These are phyloP conservation scores for Acanthamoeba pearcei DNA, from an alignment of 208 protist species.

Conservation along the genomic window DNA sequence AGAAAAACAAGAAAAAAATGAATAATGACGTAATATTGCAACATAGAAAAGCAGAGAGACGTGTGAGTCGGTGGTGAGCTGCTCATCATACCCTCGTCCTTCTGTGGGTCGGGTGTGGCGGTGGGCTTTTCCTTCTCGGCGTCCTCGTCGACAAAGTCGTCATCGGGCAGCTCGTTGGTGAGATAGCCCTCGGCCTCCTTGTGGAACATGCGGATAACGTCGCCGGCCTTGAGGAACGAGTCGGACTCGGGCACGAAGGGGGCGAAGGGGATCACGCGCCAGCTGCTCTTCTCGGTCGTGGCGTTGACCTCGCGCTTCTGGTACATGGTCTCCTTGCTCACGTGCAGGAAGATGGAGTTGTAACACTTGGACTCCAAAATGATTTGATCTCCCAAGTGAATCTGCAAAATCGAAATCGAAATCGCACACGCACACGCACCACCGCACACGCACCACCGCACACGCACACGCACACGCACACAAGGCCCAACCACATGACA, in stretches of 20 bases:
- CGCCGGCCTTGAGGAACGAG: constrained; percentile 63
- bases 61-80: neutral
- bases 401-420: neutral
- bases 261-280: constrained; percentile 66
- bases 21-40: neutral
- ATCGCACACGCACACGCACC: neutral
- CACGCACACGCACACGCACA: no score
- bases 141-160: constrained; percentile 39
- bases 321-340: constrained; percentile 44
- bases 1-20: neutral
- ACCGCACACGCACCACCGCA: no score
- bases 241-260: constrained; percentile 30
- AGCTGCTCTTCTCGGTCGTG: constrained; percentile 60
- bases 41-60: neutral
- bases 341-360: constrained; percentile 50
- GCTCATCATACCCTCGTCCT: neutral
- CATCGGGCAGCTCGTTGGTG: constrained; percentile 40
- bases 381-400: constrained; percentile 43
- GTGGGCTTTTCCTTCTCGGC: neutral
- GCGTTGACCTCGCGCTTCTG: constrained; percentile 50
- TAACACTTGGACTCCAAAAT: constrained; percentile 39
- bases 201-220: constrained; percentile 67
- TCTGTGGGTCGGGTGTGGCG: neutral
- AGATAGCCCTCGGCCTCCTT: constrained; percentile 68
- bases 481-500: neutral